Evolutionary conservation across 2,329 filamentous ascomycete species (phyloP), one percentile per base, ranked within the genome.

Genomic region (Aureobasidium sp.): DNA sequence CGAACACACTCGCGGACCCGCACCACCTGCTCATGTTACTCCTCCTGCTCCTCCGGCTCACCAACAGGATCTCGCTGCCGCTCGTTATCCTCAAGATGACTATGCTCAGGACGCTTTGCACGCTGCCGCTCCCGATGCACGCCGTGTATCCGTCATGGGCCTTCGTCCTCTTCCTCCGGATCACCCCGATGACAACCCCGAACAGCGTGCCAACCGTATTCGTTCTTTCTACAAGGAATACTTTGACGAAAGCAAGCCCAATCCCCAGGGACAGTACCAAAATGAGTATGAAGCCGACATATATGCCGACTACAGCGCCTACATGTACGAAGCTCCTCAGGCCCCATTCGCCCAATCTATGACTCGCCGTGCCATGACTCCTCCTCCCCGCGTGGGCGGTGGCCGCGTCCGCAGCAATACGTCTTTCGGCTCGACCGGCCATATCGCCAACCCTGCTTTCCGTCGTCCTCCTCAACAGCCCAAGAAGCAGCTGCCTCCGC

Each of bases 191-290:
- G 94, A 97, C 72, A 93, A 97, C 72, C 91, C 94, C 0, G 94
- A 97, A 74, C 87, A 93, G 70, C 86, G 94, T 70, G 94, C 94
- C 66, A 97, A 97, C 79, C 87, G 94, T 63, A 99, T 99, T 68
- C 85, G 94, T 73, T 99, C 94, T 4, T 99, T 99, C 79, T 99
- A 99, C 80, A 97, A 97, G 79, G 94, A 99, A 73, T 99, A 99
- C 78, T 99, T 99, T 69, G 94, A 97, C 67, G 93, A 97, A 46
- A 85, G 80, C 63, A 89, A 86, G 72, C 74, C 77, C 2, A 77
- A 76, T 46, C 72, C 73, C 13, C 70, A 64, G 32, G 69, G 64
- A 20, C 66, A 69, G 29, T 55, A 55, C 29, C 65, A 67, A 27
- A 72, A 78, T 64, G 89, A 93, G 68, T 90, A 90, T 70, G 86